A percentile compares a stretch with the other conserved stretches of the same genome.
Conservation (phyloP, 306 rosid species). For the Rosa multiflora region DNA sequence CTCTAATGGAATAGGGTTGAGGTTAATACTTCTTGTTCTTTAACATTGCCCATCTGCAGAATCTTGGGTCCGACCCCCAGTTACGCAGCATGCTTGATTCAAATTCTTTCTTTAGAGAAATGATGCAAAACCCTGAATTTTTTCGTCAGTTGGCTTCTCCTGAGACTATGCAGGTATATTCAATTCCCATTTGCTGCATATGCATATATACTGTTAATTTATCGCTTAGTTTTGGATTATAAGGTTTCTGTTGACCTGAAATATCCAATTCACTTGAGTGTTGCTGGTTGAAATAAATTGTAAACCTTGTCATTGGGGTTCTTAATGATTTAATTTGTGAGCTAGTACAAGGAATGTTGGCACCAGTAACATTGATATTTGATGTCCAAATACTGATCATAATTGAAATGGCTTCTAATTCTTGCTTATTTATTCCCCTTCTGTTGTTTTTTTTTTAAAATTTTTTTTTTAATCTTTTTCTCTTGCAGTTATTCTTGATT, state of each 20-base stretch:
- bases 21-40: slow-evolving; percentile 17
- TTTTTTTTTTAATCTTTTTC: too few relatives aligned
- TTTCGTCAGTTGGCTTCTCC: slow-evolving; percentile 76
- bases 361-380: background rate
- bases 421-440: slow-evolving; percentile 1
- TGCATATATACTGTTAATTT: background rate
- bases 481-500: slow-evolving; percentile 61
- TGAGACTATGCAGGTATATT: slow-evolving; percentile 80
- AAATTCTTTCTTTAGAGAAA: slow-evolving; percentile 72
- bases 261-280: background rate
- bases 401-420: background rate
- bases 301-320: background rate
- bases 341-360: background rate
- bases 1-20: slow-evolving; percentile 22
- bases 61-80: slow-evolving; percentile 61
- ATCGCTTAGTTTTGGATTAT: background rate
- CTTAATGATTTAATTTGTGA: background rate
- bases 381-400: background rate
- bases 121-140: slow-evolving; percentile 83
- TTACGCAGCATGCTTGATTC: slow-evolving; percentile 67
- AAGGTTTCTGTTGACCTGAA: background rate
- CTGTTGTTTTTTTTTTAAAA: background rate
- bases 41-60: slow-evolving; percentile 39
- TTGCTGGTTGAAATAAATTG: background rate
- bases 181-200: background rate